Evolutionary conservation across 345 rosid species (phyloP).

Genomic region (Hirschfeldia incana): DNA sequence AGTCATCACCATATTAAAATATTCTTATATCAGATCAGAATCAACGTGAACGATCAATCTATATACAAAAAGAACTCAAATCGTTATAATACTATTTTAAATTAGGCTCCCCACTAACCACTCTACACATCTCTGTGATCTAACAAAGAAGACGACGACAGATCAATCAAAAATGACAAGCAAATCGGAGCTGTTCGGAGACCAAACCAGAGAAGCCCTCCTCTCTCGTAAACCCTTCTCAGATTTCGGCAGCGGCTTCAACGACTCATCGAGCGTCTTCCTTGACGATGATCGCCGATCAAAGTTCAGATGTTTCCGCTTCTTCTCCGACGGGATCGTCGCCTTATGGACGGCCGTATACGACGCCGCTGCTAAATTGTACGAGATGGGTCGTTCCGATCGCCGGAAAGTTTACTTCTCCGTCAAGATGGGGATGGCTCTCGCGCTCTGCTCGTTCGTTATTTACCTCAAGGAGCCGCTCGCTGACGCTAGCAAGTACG

Average conservation of each 20-base stretch:
- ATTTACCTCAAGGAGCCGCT: constrained; percentile 70
- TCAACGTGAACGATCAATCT: neutral
- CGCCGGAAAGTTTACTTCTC: constrained; percentile 69
- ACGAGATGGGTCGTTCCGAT: constrained; percentile 77
- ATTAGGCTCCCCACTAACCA: neutral
- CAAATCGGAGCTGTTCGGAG: constrained; percentile 43
- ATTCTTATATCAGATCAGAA: neutral
- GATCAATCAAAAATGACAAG: constrained; percentile 38
- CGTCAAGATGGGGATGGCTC: constrained; percentile 71
- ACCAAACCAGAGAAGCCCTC: constrained; percentile 58
- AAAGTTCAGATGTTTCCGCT: constrained; percentile 50
- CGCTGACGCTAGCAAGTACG: constrained; percentile 52
- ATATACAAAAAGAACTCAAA: neutral
- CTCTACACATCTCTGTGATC: constrained; percentile 19
- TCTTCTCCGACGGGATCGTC: constrained; percentile 45
- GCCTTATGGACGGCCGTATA: constrained; percentile 43
- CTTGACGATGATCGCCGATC: constrained; percentile 30
- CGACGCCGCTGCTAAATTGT: constrained; percentile 35
- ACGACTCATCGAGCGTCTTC: constrained; percentile 33
- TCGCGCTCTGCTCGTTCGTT: constrained; percentile 57
- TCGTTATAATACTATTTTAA: neutral
- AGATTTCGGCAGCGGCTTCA: constrained; percentile 48
- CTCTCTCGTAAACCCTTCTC: constrained; percentile 58
- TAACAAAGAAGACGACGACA: neutral
- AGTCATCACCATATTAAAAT: neutral